A percentile compares a stretch with the other conserved stretches of the same genome.
These are phyloP conservation scores for Pleurotus cornucopiae DNA, from an alignment of 768 basidiomycete species.

Conservation along the genomic window DNA sequence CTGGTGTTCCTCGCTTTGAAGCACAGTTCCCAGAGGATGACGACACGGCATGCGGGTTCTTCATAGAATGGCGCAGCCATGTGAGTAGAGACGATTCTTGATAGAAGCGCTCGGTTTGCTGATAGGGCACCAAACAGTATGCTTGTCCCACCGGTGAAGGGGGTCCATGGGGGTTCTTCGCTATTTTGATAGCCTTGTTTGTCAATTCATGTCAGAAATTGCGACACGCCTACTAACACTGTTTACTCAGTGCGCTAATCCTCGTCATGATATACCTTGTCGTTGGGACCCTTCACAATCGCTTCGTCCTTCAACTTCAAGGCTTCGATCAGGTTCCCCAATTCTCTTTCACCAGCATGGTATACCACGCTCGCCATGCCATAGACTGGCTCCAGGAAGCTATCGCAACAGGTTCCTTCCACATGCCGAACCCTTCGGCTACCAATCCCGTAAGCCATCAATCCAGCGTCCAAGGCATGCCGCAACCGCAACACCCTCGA, in stretches of 20 bases:
- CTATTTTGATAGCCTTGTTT: conserved; percentile 56
- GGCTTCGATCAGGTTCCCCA: conserved; percentile 75
- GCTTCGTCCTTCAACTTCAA: conserved; percentile 64
- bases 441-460: conserved; percentile 14
- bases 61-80: conserved; percentile 81
- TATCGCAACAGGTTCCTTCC: conserved; percentile 19
- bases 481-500: background rate
- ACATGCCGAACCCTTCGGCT: conserved; percentile 14
- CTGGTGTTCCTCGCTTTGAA: conserved; percentile 51
- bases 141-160: conserved; percentile 71
- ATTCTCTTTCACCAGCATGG: conserved; percentile 49
- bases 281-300: conserved; percentile 72
- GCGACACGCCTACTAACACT: background rate
- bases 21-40: conserved; percentile 69
- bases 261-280: conserved; percentile 62
- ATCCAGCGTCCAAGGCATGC: conserved; percentile 4
- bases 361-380: conserved; percentile 41
- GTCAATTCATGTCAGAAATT: conserved; percentile 21
- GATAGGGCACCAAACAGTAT: conserved; percentile 32
- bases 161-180: conserved; percentile 45
- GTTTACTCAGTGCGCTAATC: conserved; percentile 41
- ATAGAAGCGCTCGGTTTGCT: background rate
- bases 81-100: conserved; percentile 35
- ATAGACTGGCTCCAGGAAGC: conserved; percentile 38
- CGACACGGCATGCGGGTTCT: conserved; percentile 67